Conservation (phyloP, 805 yeast species). For the Starmerella lactis-condensi region DNA sequence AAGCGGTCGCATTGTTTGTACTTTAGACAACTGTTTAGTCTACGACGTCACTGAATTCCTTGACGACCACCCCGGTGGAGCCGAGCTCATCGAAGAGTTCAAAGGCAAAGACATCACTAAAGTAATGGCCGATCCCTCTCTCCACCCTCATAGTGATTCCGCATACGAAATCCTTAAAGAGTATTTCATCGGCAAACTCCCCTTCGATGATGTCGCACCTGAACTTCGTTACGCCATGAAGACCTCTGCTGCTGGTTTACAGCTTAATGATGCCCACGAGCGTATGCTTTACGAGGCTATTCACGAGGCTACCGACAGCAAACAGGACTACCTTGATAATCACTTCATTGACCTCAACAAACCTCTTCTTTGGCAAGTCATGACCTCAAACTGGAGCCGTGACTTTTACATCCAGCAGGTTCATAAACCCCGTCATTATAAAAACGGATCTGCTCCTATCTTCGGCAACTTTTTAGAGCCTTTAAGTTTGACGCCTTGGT, state of each 20-base stretch:
- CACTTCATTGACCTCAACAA: conserved; percentile 68
- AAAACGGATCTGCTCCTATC: conserved; percentile 87
- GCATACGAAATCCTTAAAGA: conserved; percentile 80
- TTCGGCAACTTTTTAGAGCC: conserved; percentile 94
- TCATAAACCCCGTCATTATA: conserved; percentile 95
- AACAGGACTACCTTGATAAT: conserved; percentile 53
- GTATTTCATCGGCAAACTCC: conserved; percentile 48
- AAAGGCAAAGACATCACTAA: conserved; percentile 34
- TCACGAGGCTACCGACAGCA: conserved; percentile 60
- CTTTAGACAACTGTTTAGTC: conserved; percentile 58
- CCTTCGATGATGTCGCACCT: conserved; percentile 32
- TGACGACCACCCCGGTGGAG: conserved; percentile 59
- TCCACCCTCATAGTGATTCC: conserved; percentile 66
- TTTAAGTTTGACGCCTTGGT: conserved; percentile 82
- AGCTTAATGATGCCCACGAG: conserved; percentile 12
- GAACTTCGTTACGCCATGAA: conserved; percentile 43
- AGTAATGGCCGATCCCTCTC: conserved; percentile 50
- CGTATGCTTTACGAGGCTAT: conserved; percentile 24
- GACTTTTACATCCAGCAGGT: conserved; percentile 90
- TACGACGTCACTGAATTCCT: conserved; percentile 64
- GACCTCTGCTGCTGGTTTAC: conserved; percentile 25
- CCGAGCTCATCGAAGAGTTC: conserved; percentile 30
- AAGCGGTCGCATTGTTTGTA: conserved; percentile 39
- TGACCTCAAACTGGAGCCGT: conserved; percentile 56
- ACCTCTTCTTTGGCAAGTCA: conserved; percentile 67